Base-by-base conservation (phyloP, 2,329 filamentous ascomycete genomes). In the Cadophora luteo-olivacea region DNA sequence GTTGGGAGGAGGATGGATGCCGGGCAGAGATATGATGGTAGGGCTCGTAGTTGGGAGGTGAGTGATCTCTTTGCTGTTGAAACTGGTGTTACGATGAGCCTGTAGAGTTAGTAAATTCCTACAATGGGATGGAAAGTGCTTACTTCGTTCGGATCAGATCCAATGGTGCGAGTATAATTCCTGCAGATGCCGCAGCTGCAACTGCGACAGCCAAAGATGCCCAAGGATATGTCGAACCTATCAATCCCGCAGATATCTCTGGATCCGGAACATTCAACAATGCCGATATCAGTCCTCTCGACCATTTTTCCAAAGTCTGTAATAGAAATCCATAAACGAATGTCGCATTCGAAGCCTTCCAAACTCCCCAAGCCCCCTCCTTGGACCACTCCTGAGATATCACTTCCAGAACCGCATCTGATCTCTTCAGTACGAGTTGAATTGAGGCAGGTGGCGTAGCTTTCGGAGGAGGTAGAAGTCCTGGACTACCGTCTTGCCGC, bases 271-370 rank as follows among this genome's bases (percentile, higher is more conserved):
- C 87, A 71, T 97, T 97, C 74, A 98, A 86, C 6, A 98, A 85
- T 1, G 96, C 95, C 55, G 93, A 93, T n/a, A 98, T 85, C 64
- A 97, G 86, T 75, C 93, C 96, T 75, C 94, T 88, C 11, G 94
- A 92, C 90, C 97, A 99, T 74, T 93, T 94, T 79, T 98, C 96
- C 36, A 97, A 83, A 8, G 97, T 91, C 12, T 93, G 93, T 70
- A 94, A 88, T 22, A 98, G 85, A 58, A 97, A 88, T 0, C 90
- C 92, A 81, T 98, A 97, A 61, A 98, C 84, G 77, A 98, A 99
- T 0, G 94, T 97, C 16, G 92, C 89, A 78, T 98, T 98, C 48
- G 94, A 93, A 9, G 91, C 89, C 79, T 97, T 97, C 94, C 95
- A 99, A 5, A 97, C 90, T 4, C 96, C 96, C 85, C 94, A 94